A percentile compares a stretch with the other conserved stretches of the same genome.
phyloP scores from a whole-genome alignment of 305 asterid genomes.

The Fraxinus xanthoxyloides region DNA sequence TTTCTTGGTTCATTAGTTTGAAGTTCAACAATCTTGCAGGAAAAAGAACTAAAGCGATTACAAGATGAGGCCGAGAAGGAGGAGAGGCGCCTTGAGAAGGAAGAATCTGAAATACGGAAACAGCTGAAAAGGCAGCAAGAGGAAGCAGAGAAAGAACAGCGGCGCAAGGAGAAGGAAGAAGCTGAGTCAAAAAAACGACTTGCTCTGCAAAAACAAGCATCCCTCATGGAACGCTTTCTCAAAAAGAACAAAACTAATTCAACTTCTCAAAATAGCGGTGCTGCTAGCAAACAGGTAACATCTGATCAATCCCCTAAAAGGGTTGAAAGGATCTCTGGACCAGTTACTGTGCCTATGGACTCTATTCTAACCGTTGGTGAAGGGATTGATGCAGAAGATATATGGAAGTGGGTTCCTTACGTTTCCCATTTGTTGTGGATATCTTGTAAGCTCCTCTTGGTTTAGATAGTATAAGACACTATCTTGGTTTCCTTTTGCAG shows the following conservation, averaged over 20 bases:
- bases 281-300: constrained; percentile 30
- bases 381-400: constrained; percentile 39
- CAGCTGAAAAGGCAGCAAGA: constrained; percentile 70
- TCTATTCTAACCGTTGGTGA: constrained; percentile 42
- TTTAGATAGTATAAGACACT: constrained; percentile 13
- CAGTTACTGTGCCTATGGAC: constrained; percentile 71
- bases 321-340: constrained; percentile 37
- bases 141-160: constrained; percentile 69
- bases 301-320: constrained; percentile 29
- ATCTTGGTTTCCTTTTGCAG: constrained; percentile 45
- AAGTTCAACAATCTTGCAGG: constrained; percentile 42
- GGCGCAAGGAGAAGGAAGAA: constrained; percentile 86
- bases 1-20: constrained; percentile 16
- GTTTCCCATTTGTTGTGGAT: constrained; percentile 12
- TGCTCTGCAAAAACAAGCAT: constrained; percentile 82
- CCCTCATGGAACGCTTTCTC: constrained; percentile 87
- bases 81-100: constrained; percentile 66
- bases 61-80: constrained; percentile 81
- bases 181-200: constrained; percentile 61
- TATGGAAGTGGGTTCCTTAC: constrained; percentile 59
- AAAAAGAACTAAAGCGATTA: constrained; percentile 66
- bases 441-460: neutral
- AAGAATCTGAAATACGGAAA: constrained; percentile 65
- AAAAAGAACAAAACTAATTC: constrained; percentile 46
- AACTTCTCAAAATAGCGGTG: constrained; percentile 34